Base-by-base conservation (phyloP, 768 basidiomycete species). In the Ramaria sp. region DNA sequence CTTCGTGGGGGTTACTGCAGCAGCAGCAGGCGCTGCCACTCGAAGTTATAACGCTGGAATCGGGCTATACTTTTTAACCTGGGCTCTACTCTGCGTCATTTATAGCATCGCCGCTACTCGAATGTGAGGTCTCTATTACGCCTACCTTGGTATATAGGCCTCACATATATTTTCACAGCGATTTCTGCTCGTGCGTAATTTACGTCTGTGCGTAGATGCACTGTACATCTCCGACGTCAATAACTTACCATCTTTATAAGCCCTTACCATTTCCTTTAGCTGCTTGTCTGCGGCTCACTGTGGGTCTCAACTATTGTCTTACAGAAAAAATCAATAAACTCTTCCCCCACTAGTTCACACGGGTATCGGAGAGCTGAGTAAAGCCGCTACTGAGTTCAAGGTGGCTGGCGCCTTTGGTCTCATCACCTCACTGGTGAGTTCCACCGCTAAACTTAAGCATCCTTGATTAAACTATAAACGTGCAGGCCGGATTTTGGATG, bases 31-130 rank as follows among this genome's bases (percentile, higher is more conserved):
- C 15, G 39, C 37, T 20, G 50, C 51, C 24, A 45, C 51, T 10
- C 51, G 51, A 27, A 30, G 37, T n/a, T 57, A 57, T 27, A 57
- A 57, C 32, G 27, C 50, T 3, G 56, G 56, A 18, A 32, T 57
- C 16, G 56, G 50, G 15, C 22, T 57, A 13, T 57, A 57, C 51
- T 57, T 57, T 41, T 24, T 53, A 4, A 42, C 36, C 4, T 57
- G 56, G 56, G 39, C 50, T 13, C 15, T 57, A 6, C 27, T 57
- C 12, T 52, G 56, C 24, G 16, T 45, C 22, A 27, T 57, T 16
- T 57, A 57, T 18, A 27, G 44, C 13, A n/a, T 57, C 20, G 56
- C 50, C 22, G 50, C 56, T 38, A 30, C 47, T 20, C 50, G 56
- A 24, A 57, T 52, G 56, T 57, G n/a, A n/a, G 56, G 15, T 10